Evolutionary conservation across 805 yeast genomes (phyloP), one percentile per base, ranked within the genome.

Genomic region (Danielozyma ontarioensis): DNA sequence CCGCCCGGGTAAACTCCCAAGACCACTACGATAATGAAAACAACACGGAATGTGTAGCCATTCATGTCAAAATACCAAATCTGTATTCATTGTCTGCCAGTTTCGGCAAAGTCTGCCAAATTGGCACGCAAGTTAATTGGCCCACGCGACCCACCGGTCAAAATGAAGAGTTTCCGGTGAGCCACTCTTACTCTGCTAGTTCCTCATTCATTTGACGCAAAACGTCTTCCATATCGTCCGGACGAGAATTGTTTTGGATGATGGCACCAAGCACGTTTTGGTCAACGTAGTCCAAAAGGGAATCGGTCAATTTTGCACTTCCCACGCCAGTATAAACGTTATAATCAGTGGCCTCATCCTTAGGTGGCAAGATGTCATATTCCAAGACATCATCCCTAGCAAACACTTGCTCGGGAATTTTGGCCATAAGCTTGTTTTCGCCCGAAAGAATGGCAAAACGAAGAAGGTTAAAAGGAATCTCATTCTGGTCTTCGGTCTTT

Each of bases 291-390:
- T 69, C 64, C 17, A 61, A 49, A 23, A 71, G 51, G 15, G 53
- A 38, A 34, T 62, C 68, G 1, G 59, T 53, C 1, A 50, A 40
- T 7, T 37, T 33, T 3, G 27, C 34, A 4, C 39, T 35, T 3
- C 37, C 29, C 1, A 55, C 37, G 0, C 68, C 69, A 2, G 53
- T 39, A n/a, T 53, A 51, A 2, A 62, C 70, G 14, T 62, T 50
- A 41, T 78, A 76, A 5, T 58, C 55, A 13, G 46, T 46, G 3
- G 46, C 33, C 1, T 38, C 36, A 32, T 56, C 59, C 27, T 45
- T 44, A 1, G 94, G 93, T 2, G 94, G 89, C 15, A 83, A 52
- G 2, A 81, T 72, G 53, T 83, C 94, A 49, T 72, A 83, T 44
- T 83, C 94, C 48, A 64, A 76, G 12, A 78, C 68, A 35, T 80